Evolutionary conservation across 169 alveolate genomes (phyloP).

Genomic region (Eimeria zaria): DNA sequence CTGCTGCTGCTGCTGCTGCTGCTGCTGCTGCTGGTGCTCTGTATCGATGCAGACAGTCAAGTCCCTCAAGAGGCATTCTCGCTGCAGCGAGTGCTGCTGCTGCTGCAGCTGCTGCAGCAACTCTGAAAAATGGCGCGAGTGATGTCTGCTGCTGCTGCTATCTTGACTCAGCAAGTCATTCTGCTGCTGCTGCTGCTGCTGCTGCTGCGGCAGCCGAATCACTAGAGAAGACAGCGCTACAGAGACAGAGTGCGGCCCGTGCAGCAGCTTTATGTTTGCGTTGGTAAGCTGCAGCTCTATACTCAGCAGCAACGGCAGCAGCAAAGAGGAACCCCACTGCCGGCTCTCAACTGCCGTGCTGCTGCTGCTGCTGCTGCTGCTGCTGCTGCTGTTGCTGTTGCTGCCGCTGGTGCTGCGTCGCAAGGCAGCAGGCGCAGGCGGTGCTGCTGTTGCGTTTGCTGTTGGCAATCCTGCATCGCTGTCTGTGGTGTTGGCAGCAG

Average conservation of each 20-base stretch:
- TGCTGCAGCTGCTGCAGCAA: conserved; percentile 53
- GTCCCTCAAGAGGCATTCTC: conserved; percentile 9
- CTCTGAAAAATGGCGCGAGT: conserved; percentile 24
- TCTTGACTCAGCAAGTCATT: not conserved
- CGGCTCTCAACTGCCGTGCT: not conserved
- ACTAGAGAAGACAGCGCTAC: not conserved
- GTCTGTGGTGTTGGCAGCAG: not conserved
- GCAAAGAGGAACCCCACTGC: conserved; percentile 52
- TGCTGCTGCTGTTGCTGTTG: not conserved
- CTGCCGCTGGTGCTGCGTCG: not conserved
- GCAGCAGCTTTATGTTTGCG: conserved; percentile 35
- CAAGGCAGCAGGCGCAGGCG: too few species aligned
- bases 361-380: conserved; percentile 45
- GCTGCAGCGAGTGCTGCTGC: conserved; percentile 62
- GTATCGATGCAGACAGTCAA: conserved; percentile 23
- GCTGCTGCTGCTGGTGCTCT: conserved; percentile 57
- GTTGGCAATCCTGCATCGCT: not conserved
- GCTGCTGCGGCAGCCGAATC: conserved; percentile 36
- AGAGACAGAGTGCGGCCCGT: conserved; percentile 23
- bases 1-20: conserved; percentile 30
- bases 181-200: conserved; percentile 59
- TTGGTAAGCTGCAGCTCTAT: conserved; percentile 23
- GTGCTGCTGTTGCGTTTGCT: not conserved
- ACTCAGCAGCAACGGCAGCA: conserved; percentile 52
- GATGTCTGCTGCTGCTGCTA: conserved; percentile 23